Conservation (phyloP, 768 basidiomycete genomes). For the Mycena polygramma region DNA sequence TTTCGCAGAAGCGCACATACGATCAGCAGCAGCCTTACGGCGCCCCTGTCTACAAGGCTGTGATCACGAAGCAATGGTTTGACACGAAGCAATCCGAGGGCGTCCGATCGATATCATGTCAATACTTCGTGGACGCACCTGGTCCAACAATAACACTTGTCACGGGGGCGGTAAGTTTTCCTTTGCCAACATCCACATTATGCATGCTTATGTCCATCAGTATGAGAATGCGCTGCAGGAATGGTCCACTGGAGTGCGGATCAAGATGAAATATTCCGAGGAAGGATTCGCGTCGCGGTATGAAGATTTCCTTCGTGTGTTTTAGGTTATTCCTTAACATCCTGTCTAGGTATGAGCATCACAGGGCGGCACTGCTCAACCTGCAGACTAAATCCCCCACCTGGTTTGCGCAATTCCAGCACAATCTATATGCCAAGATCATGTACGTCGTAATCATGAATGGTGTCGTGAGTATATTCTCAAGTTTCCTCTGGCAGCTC, state of each 20-base stretch:
- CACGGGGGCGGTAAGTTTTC: too few species aligned
- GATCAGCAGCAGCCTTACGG: constrained; percentile 9
- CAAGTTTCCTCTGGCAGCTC: not conserved
- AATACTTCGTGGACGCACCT: too few species aligned
- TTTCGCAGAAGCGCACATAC: not conserved
- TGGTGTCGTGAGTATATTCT: not conserved
- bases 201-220: not conserved
- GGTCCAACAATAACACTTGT: too few species aligned
- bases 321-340: not conserved
- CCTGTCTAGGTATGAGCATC: not conserved
- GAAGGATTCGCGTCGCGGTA: constrained; percentile 4
- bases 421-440: constrained; percentile 7
- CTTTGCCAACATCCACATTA: too few species aligned
- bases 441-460: too few species aligned
- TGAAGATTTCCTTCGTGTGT: not conserved
- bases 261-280: constrained; percentile 12
- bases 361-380: not conserved
- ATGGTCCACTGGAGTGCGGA: not conserved
- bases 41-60: not conserved
- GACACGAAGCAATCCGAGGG: constrained; percentile 1
- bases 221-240: constrained; percentile 4
- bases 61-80: constrained; percentile 16
- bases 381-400: constrained; percentile 3
- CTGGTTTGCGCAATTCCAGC: constrained; percentile 18
- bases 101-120: too few species aligned